Evolutionary conservation across 176 grass and related monocot species (phyloP), one percentile per base, ranked within the genome.

Genomic region (Zea mays): DNA sequence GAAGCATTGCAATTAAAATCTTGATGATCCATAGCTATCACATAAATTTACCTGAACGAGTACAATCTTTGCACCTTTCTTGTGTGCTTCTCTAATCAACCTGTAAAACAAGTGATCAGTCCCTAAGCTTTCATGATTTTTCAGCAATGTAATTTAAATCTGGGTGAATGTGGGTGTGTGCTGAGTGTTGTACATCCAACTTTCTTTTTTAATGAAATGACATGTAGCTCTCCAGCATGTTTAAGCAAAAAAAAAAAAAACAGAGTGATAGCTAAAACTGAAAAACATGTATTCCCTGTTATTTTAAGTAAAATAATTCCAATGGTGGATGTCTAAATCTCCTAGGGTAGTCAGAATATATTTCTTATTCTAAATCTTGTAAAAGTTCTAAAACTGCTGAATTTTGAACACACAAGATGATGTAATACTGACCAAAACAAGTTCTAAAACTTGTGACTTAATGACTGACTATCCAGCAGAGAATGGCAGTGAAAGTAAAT

Each of bases 71-170:
- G 90, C 92, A 1, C 92, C 96, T 78, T 99, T 92, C 47, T 85
- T 87, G 69, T 95, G 92, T 52, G 96, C 96, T 85, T 87, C 90
- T 88, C 92, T 92, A 77, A 99, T 86, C 64, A 99, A 92, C 85
- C 96, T 95, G 83, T 55, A 89, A 77, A 61, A 54, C 33, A 16
- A 77, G 65, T 13, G 34, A 79, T 51, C 39, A 54, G 73, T 7
- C 16, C 39, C 16, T 34, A 71, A 61, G 16, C 27, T 78, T 85
- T 8, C 54, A 21, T 21, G 35, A 38, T 61, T 43, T 65, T 73
- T 14, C 10, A 81, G 20, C 4, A 8, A 60, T 19, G 14, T 19
- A 55, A 19, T n/a, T 55, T n/a, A 55, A 54, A 55, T 8, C 0
- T 55, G 50, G 15, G 50, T 54, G 51, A 16, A 55, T 55, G 52